Conservation (phyloP, 306 rosid species). For the Quercus mongolica region DNA sequence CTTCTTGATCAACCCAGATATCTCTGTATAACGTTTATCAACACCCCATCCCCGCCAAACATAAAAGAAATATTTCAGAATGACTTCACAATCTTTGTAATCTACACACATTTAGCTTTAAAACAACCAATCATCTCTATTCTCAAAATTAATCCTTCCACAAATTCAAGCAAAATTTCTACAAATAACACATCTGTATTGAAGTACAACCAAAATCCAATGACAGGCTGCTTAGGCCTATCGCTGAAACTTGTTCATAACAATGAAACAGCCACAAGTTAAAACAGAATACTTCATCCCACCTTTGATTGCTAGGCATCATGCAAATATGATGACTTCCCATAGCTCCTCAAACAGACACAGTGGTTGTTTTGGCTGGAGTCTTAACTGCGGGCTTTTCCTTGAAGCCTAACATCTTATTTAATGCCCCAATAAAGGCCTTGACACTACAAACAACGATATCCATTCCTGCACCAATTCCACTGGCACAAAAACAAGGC, state of each 20-base stretch:
- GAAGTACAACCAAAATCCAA: not conserved
- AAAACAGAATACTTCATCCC: not conserved
- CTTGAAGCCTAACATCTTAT: constrained; percentile 81
- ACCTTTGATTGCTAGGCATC: not conserved
- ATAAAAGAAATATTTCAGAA: not conserved
- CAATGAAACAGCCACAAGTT: not conserved
- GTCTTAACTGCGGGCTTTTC: constrained; percentile 16
- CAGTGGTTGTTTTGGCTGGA: constrained; percentile 29
- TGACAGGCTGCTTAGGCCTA: not conserved
- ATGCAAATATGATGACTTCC: not conserved
- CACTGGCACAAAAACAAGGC: constrained; percentile 41
- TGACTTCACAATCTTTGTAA: not conserved
- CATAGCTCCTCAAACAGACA: constrained; percentile 26
- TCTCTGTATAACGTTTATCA: too few species aligned
- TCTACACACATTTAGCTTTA: not conserved
- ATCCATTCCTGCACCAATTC: constrained; percentile 90
- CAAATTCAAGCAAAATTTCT: not conserved
- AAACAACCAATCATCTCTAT: not conserved
- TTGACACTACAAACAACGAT: constrained; percentile 92
- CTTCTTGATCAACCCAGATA: too few species aligned
- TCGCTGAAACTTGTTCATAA: not conserved
- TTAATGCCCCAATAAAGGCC: constrained; percentile 82
- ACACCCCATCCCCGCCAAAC: too few species aligned
- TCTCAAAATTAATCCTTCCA: not conserved
- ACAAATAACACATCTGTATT: not conserved